These are phyloP conservation scores for Phyllosticta capitalensis DNA, from an alignment of 2,329 filamentous ascomycete species.

Conservation along the genomic window DNA sequence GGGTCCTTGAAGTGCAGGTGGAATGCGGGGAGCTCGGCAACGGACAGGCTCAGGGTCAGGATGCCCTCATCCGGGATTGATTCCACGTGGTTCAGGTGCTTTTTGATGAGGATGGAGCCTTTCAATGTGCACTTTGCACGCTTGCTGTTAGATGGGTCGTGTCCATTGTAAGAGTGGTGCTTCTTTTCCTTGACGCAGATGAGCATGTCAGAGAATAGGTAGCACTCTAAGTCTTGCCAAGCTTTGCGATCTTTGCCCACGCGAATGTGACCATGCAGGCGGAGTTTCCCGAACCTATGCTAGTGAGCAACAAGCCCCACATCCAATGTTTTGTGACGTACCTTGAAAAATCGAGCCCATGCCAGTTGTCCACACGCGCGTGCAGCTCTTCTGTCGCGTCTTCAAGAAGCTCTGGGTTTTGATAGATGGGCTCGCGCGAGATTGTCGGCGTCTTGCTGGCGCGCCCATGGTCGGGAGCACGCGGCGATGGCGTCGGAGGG, in stretches of 20 bases:
- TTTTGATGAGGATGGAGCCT: constrained; percentile 96
- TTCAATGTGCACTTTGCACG: constrained; percentile 78
- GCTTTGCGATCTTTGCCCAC: constrained; percentile 94
- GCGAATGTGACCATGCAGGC: constrained; percentile 77
- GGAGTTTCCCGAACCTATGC: constrained; percentile 75
- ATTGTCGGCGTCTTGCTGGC: constrained; percentile 49
- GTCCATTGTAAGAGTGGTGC: constrained; percentile 51
- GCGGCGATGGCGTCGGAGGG: constrained; percentile 40
- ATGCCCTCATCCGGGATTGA: constrained; percentile 63
- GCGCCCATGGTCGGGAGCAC: constrained; percentile 27
- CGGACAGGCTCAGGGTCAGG: constrained; percentile 81
- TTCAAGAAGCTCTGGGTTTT: constrained; percentile 66
- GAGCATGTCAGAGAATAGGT: constrained; percentile 95
- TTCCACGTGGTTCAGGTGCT: constrained; percentile 90
- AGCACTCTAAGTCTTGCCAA: constrained; percentile 97
- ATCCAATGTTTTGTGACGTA: constrained; percentile 27
- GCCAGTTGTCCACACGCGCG: constrained; percentile 93
- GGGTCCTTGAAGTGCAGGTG: constrained; percentile 82
- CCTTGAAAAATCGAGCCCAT: constrained; percentile 84
- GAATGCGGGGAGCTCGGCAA: constrained; percentile 85
- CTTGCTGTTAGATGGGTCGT: constrained; percentile 42
- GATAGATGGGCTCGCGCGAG: constrained; percentile 51
- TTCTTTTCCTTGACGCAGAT: constrained; percentile 99
- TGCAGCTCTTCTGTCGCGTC: constrained; percentile 80
- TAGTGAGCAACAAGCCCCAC: constrained; percentile 11